These are phyloP conservation scores for Seiridium cupressi DNA, from an alignment of 2,329 filamentous ascomycete species.

Conservation along the genomic window DNA sequence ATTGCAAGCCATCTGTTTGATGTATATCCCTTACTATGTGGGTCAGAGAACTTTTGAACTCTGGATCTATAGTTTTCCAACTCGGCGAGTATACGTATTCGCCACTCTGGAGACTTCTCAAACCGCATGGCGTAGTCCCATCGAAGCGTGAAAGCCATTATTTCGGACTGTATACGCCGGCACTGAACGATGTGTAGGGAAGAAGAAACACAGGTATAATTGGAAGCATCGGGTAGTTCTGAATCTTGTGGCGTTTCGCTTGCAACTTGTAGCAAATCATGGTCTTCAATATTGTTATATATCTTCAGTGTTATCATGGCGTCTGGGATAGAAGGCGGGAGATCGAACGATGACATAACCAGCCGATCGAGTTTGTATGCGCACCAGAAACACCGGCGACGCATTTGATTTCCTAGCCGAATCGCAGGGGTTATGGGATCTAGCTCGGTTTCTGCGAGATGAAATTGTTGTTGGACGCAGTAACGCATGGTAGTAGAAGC, in stretches of 20 bases:
- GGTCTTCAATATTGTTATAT: constrained; percentile 8
- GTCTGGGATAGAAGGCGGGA: constrained; percentile 7
- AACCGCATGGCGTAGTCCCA: constrained; percentile 3
- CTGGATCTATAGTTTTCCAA: constrained; percentile 7
- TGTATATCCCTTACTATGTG: constrained; percentile 3
- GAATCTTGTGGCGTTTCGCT: neutral
- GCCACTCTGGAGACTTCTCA: constrained; percentile 6
- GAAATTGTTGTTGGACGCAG: constrained; percentile 6
- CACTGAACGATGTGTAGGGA: constrained; percentile 8
- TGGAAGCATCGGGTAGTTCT: neutral
- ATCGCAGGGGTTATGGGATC: neutral
- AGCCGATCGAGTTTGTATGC: constrained; percentile 7
- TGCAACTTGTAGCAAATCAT: neutral
- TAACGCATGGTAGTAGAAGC: constrained; percentile 6
- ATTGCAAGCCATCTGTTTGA: constrained; percentile 7
- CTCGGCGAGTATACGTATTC: constrained; percentile 8
- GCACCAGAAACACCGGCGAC: constrained; percentile 9
- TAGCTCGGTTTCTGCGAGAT: constrained; percentile 7
- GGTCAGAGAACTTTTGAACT: constrained; percentile 6
- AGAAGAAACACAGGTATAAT: constrained; percentile 6
- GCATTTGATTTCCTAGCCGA: constrained; percentile 3
- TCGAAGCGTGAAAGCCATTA: constrained; percentile 1
- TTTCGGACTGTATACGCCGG: constrained; percentile 9
- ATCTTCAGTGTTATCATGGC: constrained; percentile 4
- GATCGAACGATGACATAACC: constrained; percentile 5